Base-by-base conservation (phyloP, 257 asterid species). In the Haberlea rhodopensis region DNA sequence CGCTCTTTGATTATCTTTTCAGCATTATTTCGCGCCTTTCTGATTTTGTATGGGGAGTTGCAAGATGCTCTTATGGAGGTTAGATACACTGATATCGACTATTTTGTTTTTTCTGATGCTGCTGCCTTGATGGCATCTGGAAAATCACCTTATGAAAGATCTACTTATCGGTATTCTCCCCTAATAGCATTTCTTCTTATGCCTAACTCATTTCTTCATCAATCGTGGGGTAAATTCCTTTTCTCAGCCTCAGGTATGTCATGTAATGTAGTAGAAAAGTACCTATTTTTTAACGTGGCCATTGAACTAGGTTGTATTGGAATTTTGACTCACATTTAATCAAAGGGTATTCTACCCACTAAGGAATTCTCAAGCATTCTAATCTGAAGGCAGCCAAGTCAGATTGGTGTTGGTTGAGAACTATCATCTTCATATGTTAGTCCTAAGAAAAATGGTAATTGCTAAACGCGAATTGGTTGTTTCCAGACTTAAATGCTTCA, bases 121-220 rank as follows among this genome's bases (percentile, higher is more conserved):
- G 95, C 99, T 5, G 48, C 84, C 40, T 74, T 89, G 60, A 78
- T 92, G 87, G 85, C 86, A 19, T 78, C 84, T 19, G 88, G 97
- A 34, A 84, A 77, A 62, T 92, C 97, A 37, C 99, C 99, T n/a
- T 87, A 87, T 51, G 75, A 87, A 32, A 81, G 99, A 81, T 85
- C 82, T 3, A 89, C 99, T 3, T 92, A 89, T 79, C 91, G 99
- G 23, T 92, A 92, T 78, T 92, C 99, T n/a, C 97, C 97, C 3
- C 63, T 89, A 54, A 51, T 92, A 23, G 95, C 99, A 19, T 83
- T 86, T 76, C 75, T 89, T 73, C 91, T 92, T 53, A 68, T 85
- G 60, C 99, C 97, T 32, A 92, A 92, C 80, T 82, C 95, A 4
- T 62, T 81, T 55, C 60, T 89, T 57, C 99, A 89, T 78, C 89